Percentiles rank a stretch among this genome's conserved stretches.
phyloP scores from a whole-genome alignment of 208 protist species.

The Acanthamoeba sp. region DNA sequence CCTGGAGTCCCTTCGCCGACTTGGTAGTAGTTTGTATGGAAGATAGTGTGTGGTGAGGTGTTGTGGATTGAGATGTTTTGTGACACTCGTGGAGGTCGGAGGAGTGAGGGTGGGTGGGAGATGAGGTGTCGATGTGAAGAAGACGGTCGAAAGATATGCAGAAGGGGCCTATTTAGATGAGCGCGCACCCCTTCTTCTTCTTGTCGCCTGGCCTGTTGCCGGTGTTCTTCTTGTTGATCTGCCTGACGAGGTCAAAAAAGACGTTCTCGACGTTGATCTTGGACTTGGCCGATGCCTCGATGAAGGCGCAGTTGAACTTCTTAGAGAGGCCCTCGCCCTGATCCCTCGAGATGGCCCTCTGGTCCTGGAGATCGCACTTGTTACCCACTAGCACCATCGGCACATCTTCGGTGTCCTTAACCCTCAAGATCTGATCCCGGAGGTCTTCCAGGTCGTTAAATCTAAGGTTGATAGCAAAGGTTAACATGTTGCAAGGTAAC shows the following conservation, averaged over 20 bases:
- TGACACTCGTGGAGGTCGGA: too few relatives aligned
- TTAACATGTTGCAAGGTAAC: too few relatives aligned
- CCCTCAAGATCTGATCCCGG: slow-evolving; percentile 46
- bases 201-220: not conserved
- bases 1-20: too few relatives aligned
- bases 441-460: slow-evolving; percentile 73
- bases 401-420: slow-evolving; percentile 75
- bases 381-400: slow-evolving; percentile 89
- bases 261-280: slow-evolving; percentile 90
- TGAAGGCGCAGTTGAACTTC: slow-evolving; percentile 75
- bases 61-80: too few relatives aligned
- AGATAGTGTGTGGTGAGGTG: too few relatives aligned
- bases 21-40: too few relatives aligned
- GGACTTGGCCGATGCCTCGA: slow-evolving; percentile 88
- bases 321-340: slow-evolving; percentile 85
- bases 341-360: slow-evolving; percentile 80
- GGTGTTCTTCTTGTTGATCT: slow-evolving; percentile 78
- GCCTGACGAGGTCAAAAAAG: slow-evolving; percentile 89
- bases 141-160: too few relatives aligned
- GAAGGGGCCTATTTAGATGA: not conserved
- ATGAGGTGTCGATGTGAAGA: too few relatives aligned
- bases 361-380: slow-evolving; percentile 87
- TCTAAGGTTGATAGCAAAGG: slow-evolving; percentile 59
- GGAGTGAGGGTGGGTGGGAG: too few relatives aligned
- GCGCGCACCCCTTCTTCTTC: slow-evolving; percentile 33